A percentile compares a stretch with the other conserved stretches of the same genome.
Conservation (phyloP, 192 early-diverging fungal species). For the Linnemannia zychae region DNA sequence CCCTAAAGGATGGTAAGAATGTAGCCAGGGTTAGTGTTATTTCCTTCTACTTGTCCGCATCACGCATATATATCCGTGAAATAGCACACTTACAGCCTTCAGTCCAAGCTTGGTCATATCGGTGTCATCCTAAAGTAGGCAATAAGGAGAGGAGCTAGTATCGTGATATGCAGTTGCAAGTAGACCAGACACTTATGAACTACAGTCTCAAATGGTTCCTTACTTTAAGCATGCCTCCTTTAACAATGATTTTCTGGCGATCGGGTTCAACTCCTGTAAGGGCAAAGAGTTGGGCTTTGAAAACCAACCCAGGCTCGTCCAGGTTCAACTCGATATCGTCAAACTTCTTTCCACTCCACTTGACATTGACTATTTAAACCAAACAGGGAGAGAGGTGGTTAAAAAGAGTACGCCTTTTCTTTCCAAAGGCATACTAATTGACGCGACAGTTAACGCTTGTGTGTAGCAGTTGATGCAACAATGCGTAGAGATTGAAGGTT, state of each 20-base stretch:
- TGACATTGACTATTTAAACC: slow-evolving; percentile 77
- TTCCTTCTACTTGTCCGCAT: too few relatives aligned
- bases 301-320: slow-evolving; percentile 78
- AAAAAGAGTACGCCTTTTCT: too few relatives aligned
- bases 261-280: slow-evolving; percentile 93
- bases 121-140: slow-evolving; percentile 76
- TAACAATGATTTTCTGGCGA: slow-evolving; percentile 94
- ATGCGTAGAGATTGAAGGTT: background rate
- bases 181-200: background rate
- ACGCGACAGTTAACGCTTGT: too few relatives aligned
- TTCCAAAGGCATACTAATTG: too few relatives aligned
- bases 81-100: slow-evolving; percentile 70
- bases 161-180: too few relatives aligned
- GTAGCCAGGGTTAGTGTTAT: background rate
- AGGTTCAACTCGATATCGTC: slow-evolving; percentile 82
- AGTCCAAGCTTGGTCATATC: slow-evolving; percentile 79
- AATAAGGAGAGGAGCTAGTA: background rate
- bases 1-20: slow-evolving; percentile 25
- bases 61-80: too few relatives aligned
- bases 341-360: slow-evolving; percentile 93
- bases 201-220: background rate
- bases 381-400: too few relatives aligned
- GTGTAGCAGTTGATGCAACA: too few relatives aligned
- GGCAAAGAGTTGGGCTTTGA: slow-evolving; percentile 92
- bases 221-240: slow-evolving; percentile 93